Evolutionary conservation across 2,329 filamentous ascomycete genomes (phyloP).

Genomic region (Penicillium glabrum): DNA sequence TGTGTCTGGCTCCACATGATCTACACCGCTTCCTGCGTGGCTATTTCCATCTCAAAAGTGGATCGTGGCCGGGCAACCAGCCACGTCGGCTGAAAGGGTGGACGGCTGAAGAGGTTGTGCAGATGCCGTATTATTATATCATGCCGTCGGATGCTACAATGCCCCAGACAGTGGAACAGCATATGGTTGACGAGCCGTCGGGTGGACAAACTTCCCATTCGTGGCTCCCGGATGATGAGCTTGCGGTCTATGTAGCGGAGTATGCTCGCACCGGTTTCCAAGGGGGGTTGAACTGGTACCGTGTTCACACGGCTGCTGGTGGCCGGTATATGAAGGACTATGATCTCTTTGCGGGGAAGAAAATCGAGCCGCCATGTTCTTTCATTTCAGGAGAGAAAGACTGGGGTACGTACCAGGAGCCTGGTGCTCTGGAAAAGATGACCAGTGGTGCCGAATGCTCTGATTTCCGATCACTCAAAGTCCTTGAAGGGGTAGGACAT

Average conservation of each 20-base stretch:
- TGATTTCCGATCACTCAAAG: constrained; percentile 53
- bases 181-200: constrained; percentile 53
- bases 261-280: constrained; percentile 65
- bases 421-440: constrained; percentile 62
- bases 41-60: constrained; percentile 69
- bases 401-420: constrained; percentile 69
- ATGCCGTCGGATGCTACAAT: constrained; percentile 61
- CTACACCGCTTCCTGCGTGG: constrained; percentile 63
- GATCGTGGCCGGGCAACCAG: constrained; percentile 57
- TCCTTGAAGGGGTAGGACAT: constrained; percentile 64
- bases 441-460: constrained; percentile 47
- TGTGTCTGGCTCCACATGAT: constrained; percentile 45
- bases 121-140: constrained; percentile 68
- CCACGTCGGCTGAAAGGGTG: constrained; percentile 57
- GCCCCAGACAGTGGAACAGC: constrained; percentile 56
- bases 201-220: constrained; percentile 35
- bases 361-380: constrained; percentile 60
- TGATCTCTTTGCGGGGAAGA: constrained; percentile 59
- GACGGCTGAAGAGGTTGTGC: constrained; percentile 57
- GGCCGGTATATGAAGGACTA: constrained; percentile 50
- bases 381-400: constrained; percentile 65
- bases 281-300: constrained; percentile 67
- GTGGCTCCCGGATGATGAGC: constrained; percentile 61
- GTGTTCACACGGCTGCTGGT: constrained; percentile 55
- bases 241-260: constrained; percentile 61